phyloP scores from a whole-genome alignment of 2,329 filamentous ascomycete genomes.

The Claviceps capensis region DNA sequence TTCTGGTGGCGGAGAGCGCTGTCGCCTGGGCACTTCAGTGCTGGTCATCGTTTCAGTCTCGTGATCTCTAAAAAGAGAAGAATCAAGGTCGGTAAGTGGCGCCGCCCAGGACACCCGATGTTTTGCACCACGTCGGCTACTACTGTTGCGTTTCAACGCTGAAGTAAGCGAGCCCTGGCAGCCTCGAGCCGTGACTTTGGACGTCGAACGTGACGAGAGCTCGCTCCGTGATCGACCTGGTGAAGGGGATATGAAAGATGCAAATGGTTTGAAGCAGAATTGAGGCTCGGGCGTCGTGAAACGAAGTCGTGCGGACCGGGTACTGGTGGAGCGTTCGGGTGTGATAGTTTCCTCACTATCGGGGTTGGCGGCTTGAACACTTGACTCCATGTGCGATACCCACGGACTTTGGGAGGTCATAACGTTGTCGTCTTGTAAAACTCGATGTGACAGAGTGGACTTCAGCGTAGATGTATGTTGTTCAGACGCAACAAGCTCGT shows the following conservation, averaged over 20 bases:
- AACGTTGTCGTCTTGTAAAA: background rate
- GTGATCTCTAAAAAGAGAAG: background rate
- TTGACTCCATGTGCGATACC: background rate
- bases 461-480: background rate
- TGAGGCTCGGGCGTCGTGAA: constrained; percentile 31
- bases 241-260: constrained; percentile 37
- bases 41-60: too few species aligned
- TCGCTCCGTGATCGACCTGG: constrained; percentile 19
- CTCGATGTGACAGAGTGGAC: too few species aligned
- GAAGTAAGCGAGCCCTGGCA: constrained; percentile 14
- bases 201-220: background rate
- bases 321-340: background rate
- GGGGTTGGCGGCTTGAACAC: background rate
- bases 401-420: constrained; percentile 12
- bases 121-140: background rate
- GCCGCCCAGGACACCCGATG: constrained; percentile 4
- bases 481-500: background rate
- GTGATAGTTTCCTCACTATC: background rate
- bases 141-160: constrained; percentile 18
- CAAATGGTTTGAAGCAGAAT: constrained; percentile 37
- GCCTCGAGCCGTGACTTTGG: background rate
- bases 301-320: constrained; percentile 5
- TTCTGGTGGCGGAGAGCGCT: constrained; percentile 31
- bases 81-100: background rate
- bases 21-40: constrained; percentile 8